phyloP scores from a whole-genome alignment of 164 flowering plant genomes.

The Hamamelis virginiana region DNA sequence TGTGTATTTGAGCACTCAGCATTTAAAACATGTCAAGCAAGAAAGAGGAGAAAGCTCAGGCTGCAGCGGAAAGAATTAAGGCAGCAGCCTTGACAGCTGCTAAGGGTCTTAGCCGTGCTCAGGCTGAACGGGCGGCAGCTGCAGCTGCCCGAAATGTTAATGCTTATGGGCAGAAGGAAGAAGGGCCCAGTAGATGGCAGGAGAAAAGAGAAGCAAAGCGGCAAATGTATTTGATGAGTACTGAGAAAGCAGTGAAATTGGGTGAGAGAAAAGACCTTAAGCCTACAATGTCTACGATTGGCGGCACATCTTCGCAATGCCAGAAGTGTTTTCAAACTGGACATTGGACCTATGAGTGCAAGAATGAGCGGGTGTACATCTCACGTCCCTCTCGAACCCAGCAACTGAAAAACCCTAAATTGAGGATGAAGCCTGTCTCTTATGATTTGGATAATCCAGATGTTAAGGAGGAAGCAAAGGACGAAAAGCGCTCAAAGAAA shows the following conservation, averaged over 20 bases:
- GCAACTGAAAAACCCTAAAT: slow-evolving; percentile 83
- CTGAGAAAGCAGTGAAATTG: slow-evolving; percentile 85
- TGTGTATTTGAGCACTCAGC: background rate
- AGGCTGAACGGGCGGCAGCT: slow-evolving; percentile 91
- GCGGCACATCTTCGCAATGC: slow-evolving; percentile 68
- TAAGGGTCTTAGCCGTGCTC: slow-evolving; percentile 93
- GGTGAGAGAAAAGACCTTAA: slow-evolving; percentile 88
- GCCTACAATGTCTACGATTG: slow-evolving; percentile 39
- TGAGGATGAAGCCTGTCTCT: slow-evolving; percentile 67
- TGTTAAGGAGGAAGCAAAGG: slow-evolving; percentile 33
- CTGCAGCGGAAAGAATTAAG: slow-evolving; percentile 85
- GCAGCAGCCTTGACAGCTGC: slow-evolving; percentile 83
- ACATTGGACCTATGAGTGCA: slow-evolving; percentile 98
- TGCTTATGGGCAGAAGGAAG: slow-evolving; percentile 98
- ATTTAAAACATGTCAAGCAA: slow-evolving; percentile 54
- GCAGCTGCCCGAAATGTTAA: slow-evolving; percentile 91
- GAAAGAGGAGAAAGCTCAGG: slow-evolving; percentile 77
- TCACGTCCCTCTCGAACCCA: slow-evolving; percentile 92
- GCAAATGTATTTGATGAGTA: slow-evolving; percentile 95
- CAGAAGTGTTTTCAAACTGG: slow-evolving; percentile 91
- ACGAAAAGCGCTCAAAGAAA: slow-evolving; percentile 46
- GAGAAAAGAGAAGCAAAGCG: slow-evolving; percentile 94
- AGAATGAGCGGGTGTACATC: slow-evolving; percentile 89
- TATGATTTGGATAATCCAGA: slow-evolving; percentile 71
- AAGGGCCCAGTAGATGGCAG: slow-evolving; percentile 98